A percentile compares a stretch with the other conserved stretches of the same genome.
Evolutionary conservation across 805 yeast genomes (phyloP).

Genomic region (Teunomyces pallodes): DNA sequence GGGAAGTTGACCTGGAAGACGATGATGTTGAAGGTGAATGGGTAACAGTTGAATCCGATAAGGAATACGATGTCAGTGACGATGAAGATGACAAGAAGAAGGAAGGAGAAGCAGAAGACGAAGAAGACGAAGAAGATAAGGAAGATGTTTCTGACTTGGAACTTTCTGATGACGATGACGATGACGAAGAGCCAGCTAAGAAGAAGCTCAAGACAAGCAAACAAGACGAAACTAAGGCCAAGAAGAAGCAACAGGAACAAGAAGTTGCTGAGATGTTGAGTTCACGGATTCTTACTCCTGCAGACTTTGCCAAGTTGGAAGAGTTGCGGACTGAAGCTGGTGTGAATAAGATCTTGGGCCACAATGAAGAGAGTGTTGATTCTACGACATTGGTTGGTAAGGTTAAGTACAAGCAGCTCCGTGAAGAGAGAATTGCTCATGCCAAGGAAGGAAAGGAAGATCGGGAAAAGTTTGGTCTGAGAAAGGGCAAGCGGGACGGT

Average conservation of each 20-base stretch:
- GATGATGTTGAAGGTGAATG: slow-evolving; percentile 84
- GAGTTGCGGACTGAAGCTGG: slow-evolving; percentile 86
- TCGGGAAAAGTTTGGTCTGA: slow-evolving; percentile 85
- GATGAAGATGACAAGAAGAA: slow-evolving; percentile 48
- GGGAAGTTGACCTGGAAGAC: slow-evolving; percentile 49
- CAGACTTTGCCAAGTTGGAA: slow-evolving; percentile 93
- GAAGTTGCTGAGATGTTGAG: slow-evolving; percentile 58
- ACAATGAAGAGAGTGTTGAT: slow-evolving; percentile 84
- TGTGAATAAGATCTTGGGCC: slow-evolving; percentile 72
- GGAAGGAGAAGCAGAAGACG: slow-evolving; percentile 36
- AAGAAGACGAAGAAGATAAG: slow-evolving; percentile 23
- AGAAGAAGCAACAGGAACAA: slow-evolving; percentile 25
- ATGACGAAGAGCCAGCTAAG: slow-evolving; percentile 18
- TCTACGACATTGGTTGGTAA: slow-evolving; percentile 75
- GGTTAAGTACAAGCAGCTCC: slow-evolving; percentile 74
- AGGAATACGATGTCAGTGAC: slow-evolving; percentile 59
- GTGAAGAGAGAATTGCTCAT: slow-evolving; percentile 86
- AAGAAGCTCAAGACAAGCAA: background rate
- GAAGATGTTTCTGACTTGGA: slow-evolving; percentile 30
- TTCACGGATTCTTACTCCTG: slow-evolving; percentile 88
- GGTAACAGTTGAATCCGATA: slow-evolving; percentile 82
- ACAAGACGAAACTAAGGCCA: slow-evolving; percentile 38
- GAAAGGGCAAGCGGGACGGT: slow-evolving; percentile 73
- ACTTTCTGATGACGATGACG: slow-evolving; percentile 21
- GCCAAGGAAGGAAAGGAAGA: slow-evolving; percentile 92